Percentiles rank a stretch among this genome's conserved stretches.
Conservation (phyloP, 2,329 filamentous ascomycete genomes). For the Alternaria panax region DNA sequence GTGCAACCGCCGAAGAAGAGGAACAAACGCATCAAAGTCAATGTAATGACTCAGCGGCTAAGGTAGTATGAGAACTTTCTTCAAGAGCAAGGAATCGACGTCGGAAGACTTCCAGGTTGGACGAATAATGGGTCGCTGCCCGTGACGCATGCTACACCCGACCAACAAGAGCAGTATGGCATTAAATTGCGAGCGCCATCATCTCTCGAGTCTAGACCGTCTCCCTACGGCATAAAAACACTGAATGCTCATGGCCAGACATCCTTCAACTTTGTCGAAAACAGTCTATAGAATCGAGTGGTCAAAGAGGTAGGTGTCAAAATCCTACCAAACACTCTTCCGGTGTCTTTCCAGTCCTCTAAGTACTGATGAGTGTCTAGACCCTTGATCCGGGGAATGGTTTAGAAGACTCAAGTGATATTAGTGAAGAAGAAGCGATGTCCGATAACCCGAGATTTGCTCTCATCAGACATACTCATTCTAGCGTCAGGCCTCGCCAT, state of each 20-base stretch:
- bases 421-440: slow-evolving; percentile 64
- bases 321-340: not conserved
- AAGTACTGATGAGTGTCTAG: not conserved
- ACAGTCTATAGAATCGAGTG: not conserved
- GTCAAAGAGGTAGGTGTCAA: not conserved
- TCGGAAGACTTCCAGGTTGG: not conserved
- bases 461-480: slow-evolving; percentile 20
- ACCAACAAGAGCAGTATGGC: slow-evolving; percentile 16
- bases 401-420: slow-evolving; percentile 65
- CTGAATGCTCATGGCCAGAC: not conserved
- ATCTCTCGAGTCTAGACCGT: not conserved
- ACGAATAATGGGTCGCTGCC: not conserved
- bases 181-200: not conserved
- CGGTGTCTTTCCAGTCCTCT: not conserved
- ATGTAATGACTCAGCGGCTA: slow-evolving; percentile 26
- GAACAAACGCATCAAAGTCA: slow-evolving; percentile 11
- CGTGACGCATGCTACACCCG: not conserved
- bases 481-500: slow-evolving; percentile 66
- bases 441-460: slow-evolving; percentile 62
- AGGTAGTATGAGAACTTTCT: slow-evolving; percentile 34
- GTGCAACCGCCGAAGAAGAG: slow-evolving; percentile 14
- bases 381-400: slow-evolving; percentile 27
- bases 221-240: not conserved
- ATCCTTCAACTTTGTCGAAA: not conserved
- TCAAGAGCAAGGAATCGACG: slow-evolving; percentile 22